phyloP scores from a whole-genome alignment of 352 stramenopile species.

The Pythium sp. region DNA sequence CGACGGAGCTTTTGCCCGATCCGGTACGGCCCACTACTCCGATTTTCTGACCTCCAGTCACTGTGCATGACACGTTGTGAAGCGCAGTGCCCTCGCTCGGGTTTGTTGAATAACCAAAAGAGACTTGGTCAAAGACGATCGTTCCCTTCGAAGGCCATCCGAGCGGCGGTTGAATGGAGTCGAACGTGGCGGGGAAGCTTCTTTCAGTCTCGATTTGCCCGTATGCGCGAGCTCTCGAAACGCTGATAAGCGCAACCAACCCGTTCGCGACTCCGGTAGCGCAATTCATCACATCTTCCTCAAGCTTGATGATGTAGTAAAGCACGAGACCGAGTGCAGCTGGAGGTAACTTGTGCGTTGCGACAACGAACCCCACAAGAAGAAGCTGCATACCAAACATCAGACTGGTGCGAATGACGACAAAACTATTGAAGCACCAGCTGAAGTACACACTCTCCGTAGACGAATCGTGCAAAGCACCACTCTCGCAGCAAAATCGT shows the following conservation, averaged over 20 bases:
- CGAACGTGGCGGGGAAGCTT: conserved; percentile 18
- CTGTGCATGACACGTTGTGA: conserved; percentile 36
- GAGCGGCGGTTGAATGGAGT: conserved; percentile 14
- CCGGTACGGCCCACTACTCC: conserved; percentile 54
- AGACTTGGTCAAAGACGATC: conserved; percentile 38
- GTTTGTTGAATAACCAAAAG: conserved; percentile 25
- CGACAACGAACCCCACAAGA: too few species aligned
- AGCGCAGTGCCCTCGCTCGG: conserved; percentile 24
- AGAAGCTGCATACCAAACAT: too few species aligned
- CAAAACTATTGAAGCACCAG: too few species aligned
- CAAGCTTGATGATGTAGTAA: too few species aligned
- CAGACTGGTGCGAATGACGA: too few species aligned
- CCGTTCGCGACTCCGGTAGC: too few species aligned
- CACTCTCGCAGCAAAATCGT: too few species aligned
- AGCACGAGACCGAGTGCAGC: too few species aligned
- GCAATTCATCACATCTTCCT: too few species aligned
- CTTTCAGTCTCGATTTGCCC: conserved; percentile 22
- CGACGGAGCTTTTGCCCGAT: conserved; percentile 55
- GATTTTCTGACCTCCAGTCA: conserved; percentile 41
- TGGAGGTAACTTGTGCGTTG: too few species aligned
- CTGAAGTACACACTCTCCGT: too few species aligned
- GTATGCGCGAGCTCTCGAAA: conserved; percentile 21
- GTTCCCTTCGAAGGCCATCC: conserved; percentile 29
- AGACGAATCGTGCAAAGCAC: too few species aligned
- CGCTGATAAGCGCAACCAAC: neutral